Evolutionary conservation across 164 flowering plant genomes (phyloP).

Genomic region (Nymphaea colorata): DNA sequence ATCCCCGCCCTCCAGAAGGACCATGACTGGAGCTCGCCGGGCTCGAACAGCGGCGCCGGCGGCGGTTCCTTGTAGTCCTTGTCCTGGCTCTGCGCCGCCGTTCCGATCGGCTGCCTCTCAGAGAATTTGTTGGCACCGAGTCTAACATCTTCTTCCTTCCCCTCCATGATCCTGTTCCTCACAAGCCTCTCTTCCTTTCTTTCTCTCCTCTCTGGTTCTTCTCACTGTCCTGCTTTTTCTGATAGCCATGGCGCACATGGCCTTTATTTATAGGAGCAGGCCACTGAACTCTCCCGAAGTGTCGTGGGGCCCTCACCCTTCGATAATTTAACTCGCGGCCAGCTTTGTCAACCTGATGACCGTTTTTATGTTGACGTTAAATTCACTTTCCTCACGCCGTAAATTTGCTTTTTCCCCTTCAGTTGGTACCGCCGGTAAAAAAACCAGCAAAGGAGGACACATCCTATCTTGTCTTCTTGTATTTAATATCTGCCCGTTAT

Average conservation of each 20-base stretch:
- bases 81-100: conserved; percentile 37
- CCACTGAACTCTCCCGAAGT: not conserved
- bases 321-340: not conserved
- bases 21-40: conserved; percentile 42
- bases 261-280: not conserved
- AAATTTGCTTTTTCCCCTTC: no score
- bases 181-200: not conserved
- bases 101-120: conserved; percentile 29
- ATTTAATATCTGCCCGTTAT: no score
- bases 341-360: not conserved
- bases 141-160: conserved; percentile 19
- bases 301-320: not conserved
- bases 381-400: not conserved
- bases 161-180: conserved; percentile 9
- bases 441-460: no score
- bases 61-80: conserved; percentile 50
- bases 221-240: not conserved
- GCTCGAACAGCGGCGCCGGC: conserved; percentile 40
- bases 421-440: no score
- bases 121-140: conserved; percentile 21
- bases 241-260: not conserved
- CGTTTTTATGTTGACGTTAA: not conserved
- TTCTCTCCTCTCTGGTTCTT: conserved; percentile 7
- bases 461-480: no score
- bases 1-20: conserved; percentile 84